Base-by-base conservation (phyloP, 768 basidiomycete species). In the Suillus cothurnatus region DNA sequence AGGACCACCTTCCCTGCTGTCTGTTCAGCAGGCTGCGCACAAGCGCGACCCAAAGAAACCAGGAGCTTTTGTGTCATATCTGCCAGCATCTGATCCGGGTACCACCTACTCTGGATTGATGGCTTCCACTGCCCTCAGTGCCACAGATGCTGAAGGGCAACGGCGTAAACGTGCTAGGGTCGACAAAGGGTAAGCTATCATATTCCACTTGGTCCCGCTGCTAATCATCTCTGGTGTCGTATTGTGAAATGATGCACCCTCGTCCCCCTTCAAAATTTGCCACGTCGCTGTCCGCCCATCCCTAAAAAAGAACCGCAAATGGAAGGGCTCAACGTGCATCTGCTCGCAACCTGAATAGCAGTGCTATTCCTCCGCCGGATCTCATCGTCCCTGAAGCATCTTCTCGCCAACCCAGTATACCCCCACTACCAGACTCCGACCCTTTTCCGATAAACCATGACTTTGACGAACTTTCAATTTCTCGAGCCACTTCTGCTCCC, bases 41-140 rank as follows among this genome's bases (percentile, higher is more conserved):
- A 91, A 89, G 81, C 88, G 90, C 74, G 92, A 94, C 81, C 88
- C 88, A 72, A 92, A 85, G 82, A 93, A 94, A 79, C 86, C 89
- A 61, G 77, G 84, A 68, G 80, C 84, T 69, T 78, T 84, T 65
- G 82, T 87, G 78, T 93, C 93, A 67, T 95, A 94, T 82, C 83
- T 95, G 74, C 92, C 93, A 56, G 79, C 86, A 67, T 87, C 88
- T 72, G 93, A 95, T 83, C 93, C 93, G 67, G 93, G 93, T 73
- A 90, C 93, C 71, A 95, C 93, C 31, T 95, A 93, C 81, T 87
- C 90, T 75, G 91, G 89, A 66, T 84, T 90, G 74, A 84, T 88
- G 81, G 84, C 87, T 69, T 85, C 86, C 66, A 85, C 50, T 50
- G 50, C 89, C 73, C 82, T 88, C 68, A 81, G 84, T 72, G 82